Percentiles rank a stretch among this genome's conserved stretches.
phyloP scores from a whole-genome alignment of 192 early-diverging fungal species.

The Coemansia sp. region DNA sequence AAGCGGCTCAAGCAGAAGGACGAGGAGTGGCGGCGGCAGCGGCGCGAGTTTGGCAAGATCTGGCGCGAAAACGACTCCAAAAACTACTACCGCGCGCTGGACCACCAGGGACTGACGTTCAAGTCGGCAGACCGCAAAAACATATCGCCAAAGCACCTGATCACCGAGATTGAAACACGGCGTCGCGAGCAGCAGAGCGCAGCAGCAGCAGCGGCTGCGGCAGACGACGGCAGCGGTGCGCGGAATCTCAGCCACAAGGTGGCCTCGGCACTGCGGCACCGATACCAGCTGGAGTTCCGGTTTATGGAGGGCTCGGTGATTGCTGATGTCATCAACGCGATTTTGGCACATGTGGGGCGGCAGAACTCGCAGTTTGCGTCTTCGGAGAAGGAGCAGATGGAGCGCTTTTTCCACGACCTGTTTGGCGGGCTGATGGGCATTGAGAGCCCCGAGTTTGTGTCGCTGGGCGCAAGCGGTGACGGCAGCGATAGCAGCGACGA shows the following conservation, averaged over 20 bases:
- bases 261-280: constrained; percentile 48
- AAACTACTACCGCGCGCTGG: constrained; percentile 92
- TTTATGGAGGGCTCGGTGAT: constrained; percentile 76
- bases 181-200: constrained; percentile 70
- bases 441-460: constrained; percentile 17
- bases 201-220: constrained; percentile 26
- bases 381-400: constrained; percentile 71
- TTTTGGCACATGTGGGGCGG: constrained; percentile 71
- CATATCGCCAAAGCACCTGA: constrained; percentile 71
- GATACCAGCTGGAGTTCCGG: constrained; percentile 78
- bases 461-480: not conserved
- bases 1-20: constrained; percentile 97
- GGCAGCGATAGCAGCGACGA: constrained; percentile 7
- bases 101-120: constrained; percentile 91
- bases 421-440: constrained; percentile 56
- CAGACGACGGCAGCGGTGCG: constrained; percentile 17
- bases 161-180: constrained; percentile 82
- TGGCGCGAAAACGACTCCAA: constrained; percentile 94
- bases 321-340: constrained; percentile 71
- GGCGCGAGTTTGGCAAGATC: constrained; percentile 94
- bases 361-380: constrained; percentile 53
- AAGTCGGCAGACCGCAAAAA: constrained; percentile 83
- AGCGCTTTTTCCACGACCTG: constrained; percentile 72
- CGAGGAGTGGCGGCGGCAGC: constrained; percentile 80
- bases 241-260: constrained; percentile 42